Evolutionary conservation across 1,284 basidiomycete genomes (phyloP).

Genomic region (Xerocomus nothofagi): DNA sequence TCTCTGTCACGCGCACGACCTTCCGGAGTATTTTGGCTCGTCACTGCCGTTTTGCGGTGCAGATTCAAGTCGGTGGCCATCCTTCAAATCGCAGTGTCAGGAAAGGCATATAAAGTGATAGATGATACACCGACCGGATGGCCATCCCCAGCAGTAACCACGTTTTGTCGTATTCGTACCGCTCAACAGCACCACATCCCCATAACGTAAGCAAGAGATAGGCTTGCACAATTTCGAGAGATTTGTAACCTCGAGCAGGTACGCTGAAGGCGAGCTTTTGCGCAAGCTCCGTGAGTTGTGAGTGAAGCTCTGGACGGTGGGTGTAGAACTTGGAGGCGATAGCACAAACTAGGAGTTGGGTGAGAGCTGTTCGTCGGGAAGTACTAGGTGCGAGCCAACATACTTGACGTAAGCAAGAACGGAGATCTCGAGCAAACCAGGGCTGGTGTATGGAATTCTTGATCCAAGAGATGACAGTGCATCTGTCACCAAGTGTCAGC

Average conservation of each 20-base stretch:
- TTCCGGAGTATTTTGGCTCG: constrained; percentile 71
- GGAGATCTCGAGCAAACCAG: constrained; percentile 90
- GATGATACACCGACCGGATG: constrained; percentile 54
- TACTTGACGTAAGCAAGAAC: constrained; percentile 90
- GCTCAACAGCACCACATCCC: constrained; percentile 89
- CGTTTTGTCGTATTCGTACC: constrained; percentile 96
- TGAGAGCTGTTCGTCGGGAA: constrained; percentile 7
- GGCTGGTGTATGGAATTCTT: constrained; percentile 87
- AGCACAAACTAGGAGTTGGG: constrained; percentile 70
- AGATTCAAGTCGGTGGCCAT: constrained; percentile 97
- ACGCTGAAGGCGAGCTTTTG: constrained; percentile 93
- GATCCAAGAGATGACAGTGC: constrained; percentile 75
- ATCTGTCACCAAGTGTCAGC: constrained; percentile 46
- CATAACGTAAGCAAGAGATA: constrained; percentile 82
- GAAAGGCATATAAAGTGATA: background rate
- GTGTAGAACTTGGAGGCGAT: constrained; percentile 91
- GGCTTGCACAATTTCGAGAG: constrained; percentile 92
- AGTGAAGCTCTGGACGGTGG: constrained; percentile 80
- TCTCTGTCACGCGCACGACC: constrained; percentile 74
- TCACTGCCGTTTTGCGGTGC: constrained; percentile 81
- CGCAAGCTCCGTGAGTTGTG: constrained; percentile 77
- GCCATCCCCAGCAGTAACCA: constrained; percentile 90
- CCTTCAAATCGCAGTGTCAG: constrained; percentile 40
- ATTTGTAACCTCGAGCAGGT: constrained; percentile 86
- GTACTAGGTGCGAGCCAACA: constrained; percentile 37